These are phyloP conservation scores for Pelargonium citronellum DNA, from an alignment of 441 rosid species.

Conservation along the genomic window DNA sequence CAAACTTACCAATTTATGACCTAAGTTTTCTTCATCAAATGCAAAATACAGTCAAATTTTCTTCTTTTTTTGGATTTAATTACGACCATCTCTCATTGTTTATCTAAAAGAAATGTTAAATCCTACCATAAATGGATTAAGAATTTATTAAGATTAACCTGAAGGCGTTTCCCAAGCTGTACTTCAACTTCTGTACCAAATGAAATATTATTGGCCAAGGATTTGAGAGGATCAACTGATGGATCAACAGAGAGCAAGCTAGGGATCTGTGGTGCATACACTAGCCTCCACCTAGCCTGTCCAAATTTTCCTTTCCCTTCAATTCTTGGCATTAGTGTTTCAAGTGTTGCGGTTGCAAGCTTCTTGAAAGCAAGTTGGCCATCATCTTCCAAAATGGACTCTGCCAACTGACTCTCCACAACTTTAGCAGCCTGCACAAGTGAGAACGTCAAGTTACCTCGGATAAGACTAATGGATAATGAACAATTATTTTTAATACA, in stretches of 20 bases:
- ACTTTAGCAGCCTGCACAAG: constrained; percentile 75
- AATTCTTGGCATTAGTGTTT: constrained; percentile 84
- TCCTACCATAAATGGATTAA: background rate
- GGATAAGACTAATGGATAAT: too few relatives aligned
- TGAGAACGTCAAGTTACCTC: constrained; percentile 6
- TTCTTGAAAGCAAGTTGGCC: constrained; percentile 94
- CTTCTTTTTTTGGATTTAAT: too few relatives aligned
- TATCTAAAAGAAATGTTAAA: too few relatives aligned
- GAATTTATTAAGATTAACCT: constrained; percentile 38
- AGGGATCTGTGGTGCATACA: constrained; percentile 94
- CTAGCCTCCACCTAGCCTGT: constrained; percentile 97
- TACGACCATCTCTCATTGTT: too few relatives aligned
- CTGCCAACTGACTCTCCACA: constrained; percentile 90
- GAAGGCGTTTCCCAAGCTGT: constrained; percentile 90
- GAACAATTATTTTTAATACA: too few relatives aligned
- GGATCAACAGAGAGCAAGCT: constrained; percentile 95
- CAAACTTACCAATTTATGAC: too few relatives aligned
- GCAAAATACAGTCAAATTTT: too few relatives aligned
- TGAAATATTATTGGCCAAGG: constrained; percentile 79
- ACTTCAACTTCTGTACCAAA: constrained; percentile 93
- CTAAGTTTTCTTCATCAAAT: too few relatives aligned
- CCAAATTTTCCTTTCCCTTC: constrained; percentile 95
- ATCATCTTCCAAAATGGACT: constrained; percentile 86
- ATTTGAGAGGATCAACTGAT: constrained; percentile 82
- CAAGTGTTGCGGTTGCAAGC: constrained; percentile 95